Conservation (phyloP, 2,329 filamentous ascomycete species). For the Bimuria novae-zelandiae region DNA sequence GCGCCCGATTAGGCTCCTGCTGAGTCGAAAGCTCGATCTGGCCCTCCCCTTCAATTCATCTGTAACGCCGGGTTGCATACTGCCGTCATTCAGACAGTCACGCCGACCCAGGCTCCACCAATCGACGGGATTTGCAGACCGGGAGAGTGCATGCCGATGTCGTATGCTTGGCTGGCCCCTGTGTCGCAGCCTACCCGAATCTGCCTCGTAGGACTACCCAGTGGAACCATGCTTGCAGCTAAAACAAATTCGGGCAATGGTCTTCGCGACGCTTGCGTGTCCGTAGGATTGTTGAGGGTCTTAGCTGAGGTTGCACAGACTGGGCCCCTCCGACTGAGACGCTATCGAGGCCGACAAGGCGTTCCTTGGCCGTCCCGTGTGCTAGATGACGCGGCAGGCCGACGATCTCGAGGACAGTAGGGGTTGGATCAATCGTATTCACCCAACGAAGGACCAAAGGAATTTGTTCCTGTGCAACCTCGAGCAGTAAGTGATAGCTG, state of each 20-base stretch:
- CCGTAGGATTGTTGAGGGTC: neutral
- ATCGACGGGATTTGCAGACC: conserved; percentile 7
- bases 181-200: conserved; percentile 11
- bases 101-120: conserved; percentile 12
- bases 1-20: conserved; percentile 13
- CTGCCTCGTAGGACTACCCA: conserved; percentile 8
- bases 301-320: conserved; percentile 8
- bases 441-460: neutral
- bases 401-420: conserved; percentile 3
- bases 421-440: neutral
- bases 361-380: conserved; percentile 12
- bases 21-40: conserved; percentile 8
- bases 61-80: conserved; percentile 16
- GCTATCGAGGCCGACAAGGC: conserved; percentile 13
- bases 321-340: conserved; percentile 11
- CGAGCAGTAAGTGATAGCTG: conserved; percentile 6
- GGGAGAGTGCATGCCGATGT: conserved; percentile 12
- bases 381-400: conserved; percentile 5
- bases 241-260: neutral
- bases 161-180: conserved; percentile 7
- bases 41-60: conserved; percentile 5
- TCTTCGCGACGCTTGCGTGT: neutral
- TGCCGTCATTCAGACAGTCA: conserved; percentile 19
- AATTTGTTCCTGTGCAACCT: conserved; percentile 6
- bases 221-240: conserved; percentile 10